phyloP scores from a whole-genome alignment of 768 basidiomycete genomes.

The Auricularia cornea region DNA sequence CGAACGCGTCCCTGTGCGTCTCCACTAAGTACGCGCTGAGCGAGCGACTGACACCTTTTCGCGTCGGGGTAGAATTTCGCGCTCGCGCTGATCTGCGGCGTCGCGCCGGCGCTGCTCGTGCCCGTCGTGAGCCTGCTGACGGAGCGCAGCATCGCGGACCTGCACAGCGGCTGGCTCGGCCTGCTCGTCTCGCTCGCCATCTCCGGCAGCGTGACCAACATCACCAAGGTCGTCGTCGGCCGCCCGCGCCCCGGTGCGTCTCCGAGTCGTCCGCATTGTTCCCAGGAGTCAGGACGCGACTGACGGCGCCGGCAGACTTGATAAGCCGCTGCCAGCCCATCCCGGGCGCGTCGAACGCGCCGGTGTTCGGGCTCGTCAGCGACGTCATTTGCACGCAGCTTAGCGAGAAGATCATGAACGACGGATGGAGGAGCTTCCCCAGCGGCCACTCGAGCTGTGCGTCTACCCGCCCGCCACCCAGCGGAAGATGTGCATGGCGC shows the following conservation, averaged over 20 bases:
- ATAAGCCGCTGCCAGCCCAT: constrained; percentile 65
- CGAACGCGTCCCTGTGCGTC: constrained; percentile 68
- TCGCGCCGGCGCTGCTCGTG: constrained; percentile 64
- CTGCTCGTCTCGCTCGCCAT: constrained; percentile 38
- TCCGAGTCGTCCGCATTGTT: neutral
- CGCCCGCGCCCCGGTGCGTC: constrained; percentile 73
- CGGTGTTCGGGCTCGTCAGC: constrained; percentile 61
- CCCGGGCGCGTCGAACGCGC: constrained; percentile 53
- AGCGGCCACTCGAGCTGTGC: constrained; percentile 84
- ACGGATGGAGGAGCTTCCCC: constrained; percentile 90
- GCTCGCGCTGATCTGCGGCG: constrained; percentile 34
- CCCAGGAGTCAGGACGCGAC: neutral
- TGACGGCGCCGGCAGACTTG: constrained; percentile 35
- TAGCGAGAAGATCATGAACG: constrained; percentile 46
- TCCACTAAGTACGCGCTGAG: too few species aligned
- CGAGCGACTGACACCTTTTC: too few species aligned
- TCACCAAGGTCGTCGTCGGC: constrained; percentile 74
- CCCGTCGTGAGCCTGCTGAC: constrained; percentile 62
- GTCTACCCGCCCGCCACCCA: constrained; percentile 18
- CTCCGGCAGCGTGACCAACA: constrained; percentile 75
- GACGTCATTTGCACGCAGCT: constrained; percentile 73
- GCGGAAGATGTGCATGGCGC: neutral
- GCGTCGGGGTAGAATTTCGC: constrained; percentile 3
- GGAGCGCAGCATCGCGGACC: constrained; percentile 81
- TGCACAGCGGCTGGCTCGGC: constrained; percentile 52